A percentile compares a stretch with the other conserved stretches of the same genome.
Conservation (phyloP, 2,329 filamentous ascomycete genomes). For the Nigrospora sphaerica region DNA sequence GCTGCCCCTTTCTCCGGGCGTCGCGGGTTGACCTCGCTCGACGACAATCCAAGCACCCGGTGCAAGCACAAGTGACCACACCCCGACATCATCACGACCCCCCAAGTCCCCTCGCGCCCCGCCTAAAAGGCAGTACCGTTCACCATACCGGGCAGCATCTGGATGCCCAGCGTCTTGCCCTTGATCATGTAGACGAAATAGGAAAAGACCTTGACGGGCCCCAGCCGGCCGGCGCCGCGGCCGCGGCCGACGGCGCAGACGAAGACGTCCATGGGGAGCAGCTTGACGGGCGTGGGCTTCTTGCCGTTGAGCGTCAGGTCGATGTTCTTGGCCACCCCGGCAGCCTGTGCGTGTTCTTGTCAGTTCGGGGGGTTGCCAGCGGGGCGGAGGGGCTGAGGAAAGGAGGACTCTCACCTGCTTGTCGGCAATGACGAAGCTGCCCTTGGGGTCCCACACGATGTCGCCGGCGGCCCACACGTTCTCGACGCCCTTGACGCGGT, state of each 20-base stretch:
- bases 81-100: too few relatives aligned
- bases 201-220: constrained; percentile 40
- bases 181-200: constrained; percentile 44
- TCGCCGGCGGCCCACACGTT: constrained; percentile 49
- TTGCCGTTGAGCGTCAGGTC: constrained; percentile 38
- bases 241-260: constrained; percentile 41
- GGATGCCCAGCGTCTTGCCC: constrained; percentile 39
- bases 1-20: too few relatives aligned
- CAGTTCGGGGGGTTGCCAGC: neutral
- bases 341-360: constrained; percentile 28
- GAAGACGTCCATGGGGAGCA: constrained; percentile 40
- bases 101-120: too few relatives aligned
- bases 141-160: constrained; percentile 36
- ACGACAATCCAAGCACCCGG: too few relatives aligned
- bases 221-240: constrained; percentile 41
- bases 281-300: constrained; percentile 34
- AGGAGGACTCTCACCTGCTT: constrained; percentile 35
- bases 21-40: too few relatives aligned
- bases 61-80: too few relatives aligned
- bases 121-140: constrained; percentile 39
- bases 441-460: constrained; percentile 40
- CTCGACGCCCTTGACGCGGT: constrained; percentile 35
- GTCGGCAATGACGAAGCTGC: constrained; percentile 34
- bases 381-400: neutral
- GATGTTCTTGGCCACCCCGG: constrained; percentile 46